Base-by-base conservation (phyloP, 495 filamentous ascomycete genomes). In the Glarea lozoyensis region DNA sequence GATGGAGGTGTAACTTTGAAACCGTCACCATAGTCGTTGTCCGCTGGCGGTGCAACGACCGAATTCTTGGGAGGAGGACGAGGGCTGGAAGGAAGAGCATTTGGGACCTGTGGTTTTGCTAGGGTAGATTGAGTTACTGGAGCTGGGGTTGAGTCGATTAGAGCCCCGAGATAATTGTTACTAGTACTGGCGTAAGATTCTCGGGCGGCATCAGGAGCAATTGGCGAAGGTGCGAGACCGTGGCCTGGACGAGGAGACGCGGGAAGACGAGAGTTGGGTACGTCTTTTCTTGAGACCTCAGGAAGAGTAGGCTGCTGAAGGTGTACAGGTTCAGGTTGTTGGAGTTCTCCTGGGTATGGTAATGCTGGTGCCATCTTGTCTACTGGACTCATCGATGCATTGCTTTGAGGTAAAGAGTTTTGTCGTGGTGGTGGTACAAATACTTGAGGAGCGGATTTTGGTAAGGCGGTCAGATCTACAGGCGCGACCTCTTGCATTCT, bases 21-120 rank as follows among this genome's bases (percentile, higher is more conserved):
- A 52, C 60, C 67, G 52, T 82, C 78, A n/a, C 72, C 79, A 59
- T 82, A 81, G 38, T 81, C 71, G 47, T 73, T 76, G 23, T 65
- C 63, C 29, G 49, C 49, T 10, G 49, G 37, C n/a, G 6, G 16
- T 15, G 31, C 10, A 18, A 38, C 22, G 10, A 25, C 12, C 5
- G 53, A 56, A 10, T 70, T 66, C 56, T 79, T 73, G 3, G 63
- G 54, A 10, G 46, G 34, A 35, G 60, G 62, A 50, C 42, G 54
- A 13, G 56, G 52, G 21, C 45, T 52, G 9, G 45, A 19, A 20
- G 49, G 47, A 17, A 51, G 43, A 16, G 39, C 10, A 11, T 45
- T 51, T 11, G 15, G 12, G 10, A 38, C 18, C n/a, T n/a, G n/a
- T 23, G 49, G 34, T 12, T 43, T 50, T 27, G 15, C 37, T 17